Conservation (phyloP, 2,329 filamentous ascomycete genomes). For the Coniochaeta pulveracea region DNA sequence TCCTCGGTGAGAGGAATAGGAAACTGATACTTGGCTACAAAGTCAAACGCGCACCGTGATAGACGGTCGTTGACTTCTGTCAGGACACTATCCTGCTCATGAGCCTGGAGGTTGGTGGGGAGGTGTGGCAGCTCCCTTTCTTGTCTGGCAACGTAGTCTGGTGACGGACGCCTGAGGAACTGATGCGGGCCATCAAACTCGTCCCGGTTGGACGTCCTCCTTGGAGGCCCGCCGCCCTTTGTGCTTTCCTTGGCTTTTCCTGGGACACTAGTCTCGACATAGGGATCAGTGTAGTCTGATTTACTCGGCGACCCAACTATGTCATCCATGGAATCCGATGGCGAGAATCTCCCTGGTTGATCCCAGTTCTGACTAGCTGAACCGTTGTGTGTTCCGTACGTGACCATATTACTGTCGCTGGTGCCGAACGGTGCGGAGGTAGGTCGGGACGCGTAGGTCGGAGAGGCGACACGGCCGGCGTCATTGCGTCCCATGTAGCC, state of each 20-base stretch:
- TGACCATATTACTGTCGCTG: too few species aligned
- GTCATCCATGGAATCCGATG: slow-evolving; percentile 47
- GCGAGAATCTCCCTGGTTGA: slow-evolving; percentile 38
- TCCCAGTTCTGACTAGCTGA: slow-evolving; percentile 38
- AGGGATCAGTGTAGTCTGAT: slow-evolving; percentile 38
- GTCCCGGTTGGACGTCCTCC: slow-evolving; percentile 69
- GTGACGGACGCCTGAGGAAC: slow-evolving; percentile 61
- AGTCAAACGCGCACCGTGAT: slow-evolving; percentile 79
- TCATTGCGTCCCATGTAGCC: slow-evolving; percentile 22
- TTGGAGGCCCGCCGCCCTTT: slow-evolving; percentile 41
- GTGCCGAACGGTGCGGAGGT: slow-evolving; percentile 20
- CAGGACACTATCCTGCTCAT: slow-evolving; percentile 76
- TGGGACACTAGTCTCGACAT: slow-evolving; percentile 24
- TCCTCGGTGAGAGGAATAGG: slow-evolving; percentile 75
- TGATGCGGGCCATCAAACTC: slow-evolving; percentile 86
- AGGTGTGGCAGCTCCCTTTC: slow-evolving; percentile 73
- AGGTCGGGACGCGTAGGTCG: slow-evolving; percentile 30
- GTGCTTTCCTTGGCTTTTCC: slow-evolving; percentile 33
- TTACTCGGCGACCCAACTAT: slow-evolving; percentile 45
- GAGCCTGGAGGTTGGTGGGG: slow-evolving; percentile 69
- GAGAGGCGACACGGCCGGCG: slow-evolving; percentile 23
- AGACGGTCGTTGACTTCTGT: slow-evolving; percentile 74
- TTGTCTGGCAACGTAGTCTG: slow-evolving; percentile 62
- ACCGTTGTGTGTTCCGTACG: slow-evolving; percentile 16
- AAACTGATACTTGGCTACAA: slow-evolving; percentile 85